Evolutionary conservation across 2,329 filamentous ascomycete genomes (phyloP).

Genomic region (Ceratocystis colombiana): DNA sequence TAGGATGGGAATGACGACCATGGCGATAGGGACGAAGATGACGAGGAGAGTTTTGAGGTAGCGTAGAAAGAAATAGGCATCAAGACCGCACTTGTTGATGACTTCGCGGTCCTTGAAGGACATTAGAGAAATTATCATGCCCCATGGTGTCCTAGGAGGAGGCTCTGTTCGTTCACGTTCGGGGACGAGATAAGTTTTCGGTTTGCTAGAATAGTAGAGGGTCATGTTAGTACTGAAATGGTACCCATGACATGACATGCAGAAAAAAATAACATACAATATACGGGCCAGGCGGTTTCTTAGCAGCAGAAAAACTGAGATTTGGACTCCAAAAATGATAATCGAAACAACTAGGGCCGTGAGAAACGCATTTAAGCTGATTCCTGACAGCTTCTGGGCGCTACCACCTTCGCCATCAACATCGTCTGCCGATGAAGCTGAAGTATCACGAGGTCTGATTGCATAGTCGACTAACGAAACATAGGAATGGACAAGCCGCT

Average conservation of each 20-base stretch:
- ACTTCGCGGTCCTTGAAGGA: slow-evolving; percentile 65
- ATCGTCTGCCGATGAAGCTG: slow-evolving; percentile 11
- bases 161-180: slow-evolving; percentile 73
- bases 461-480: slow-evolving; percentile 10
- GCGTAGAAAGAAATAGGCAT: slow-evolving; percentile 94
- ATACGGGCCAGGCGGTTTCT: slow-evolving; percentile 72
- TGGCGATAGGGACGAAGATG: slow-evolving; percentile 77
- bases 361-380: slow-evolving; percentile 48
- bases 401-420: slow-evolving; percentile 19
- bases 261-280: slow-evolving; percentile 48
- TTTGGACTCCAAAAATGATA: slow-evolving; percentile 52
- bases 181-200: slow-evolving; percentile 75
- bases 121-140: slow-evolving; percentile 50
- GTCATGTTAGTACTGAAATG: not conserved
- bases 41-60: slow-evolving; percentile 70
- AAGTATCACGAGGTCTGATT: slow-evolving; percentile 17
- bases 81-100: slow-evolving; percentile 89
- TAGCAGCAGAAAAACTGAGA: slow-evolving; percentile 63
- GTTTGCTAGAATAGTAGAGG: slow-evolving; percentile 46
- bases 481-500: slow-evolving; percentile 16
- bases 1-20: slow-evolving; percentile 71
- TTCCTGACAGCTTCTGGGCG: slow-evolving; percentile 33
- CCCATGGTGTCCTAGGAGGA: slow-evolving; percentile 49
- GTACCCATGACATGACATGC: slow-evolving; percentile 11
- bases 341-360: slow-evolving; percentile 55